phyloP scores from a whole-genome alignment of 306 rosid genomes.

The Medicago lupulina region DNA sequence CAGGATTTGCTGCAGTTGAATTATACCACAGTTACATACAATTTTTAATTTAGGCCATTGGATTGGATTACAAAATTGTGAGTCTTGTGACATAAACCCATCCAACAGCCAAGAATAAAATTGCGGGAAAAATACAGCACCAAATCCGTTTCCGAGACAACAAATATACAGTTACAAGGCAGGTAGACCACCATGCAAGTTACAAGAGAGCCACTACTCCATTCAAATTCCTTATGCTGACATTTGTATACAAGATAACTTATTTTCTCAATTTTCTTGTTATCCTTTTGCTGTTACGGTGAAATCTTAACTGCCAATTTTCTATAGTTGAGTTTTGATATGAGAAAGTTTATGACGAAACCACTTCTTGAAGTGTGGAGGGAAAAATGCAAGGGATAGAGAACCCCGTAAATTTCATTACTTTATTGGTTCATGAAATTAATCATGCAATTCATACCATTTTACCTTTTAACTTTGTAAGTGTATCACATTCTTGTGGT shows the following conservation, averaged over 20 bases:
- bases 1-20: too few relatives aligned
- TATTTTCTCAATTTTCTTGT: constrained; percentile 6
- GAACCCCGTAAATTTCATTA: not conserved
- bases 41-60: too few relatives aligned
- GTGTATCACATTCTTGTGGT: constrained; percentile 7
- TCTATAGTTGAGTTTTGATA: not conserved
- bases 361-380: not conserved
- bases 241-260: not conserved
- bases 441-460: not conserved
- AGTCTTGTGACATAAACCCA: too few relatives aligned
- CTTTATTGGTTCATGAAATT: not conserved
- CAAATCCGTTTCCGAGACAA: not conserved
- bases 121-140: too few relatives aligned
- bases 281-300: not conserved
- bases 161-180: too few relatives aligned
- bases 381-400: not conserved
- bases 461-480: not conserved
- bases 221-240: not conserved
- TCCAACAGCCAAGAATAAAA: too few relatives aligned
- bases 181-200: not conserved
- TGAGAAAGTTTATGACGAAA: constrained; percentile 26
- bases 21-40: too few relatives aligned
- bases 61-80: too few relatives aligned
- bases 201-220: not conserved
- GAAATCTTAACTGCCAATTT: constrained; percentile 8